Conservation (phyloP, 2,329 filamentous ascomycete genomes). For the Neoascochyta sp. region DNA sequence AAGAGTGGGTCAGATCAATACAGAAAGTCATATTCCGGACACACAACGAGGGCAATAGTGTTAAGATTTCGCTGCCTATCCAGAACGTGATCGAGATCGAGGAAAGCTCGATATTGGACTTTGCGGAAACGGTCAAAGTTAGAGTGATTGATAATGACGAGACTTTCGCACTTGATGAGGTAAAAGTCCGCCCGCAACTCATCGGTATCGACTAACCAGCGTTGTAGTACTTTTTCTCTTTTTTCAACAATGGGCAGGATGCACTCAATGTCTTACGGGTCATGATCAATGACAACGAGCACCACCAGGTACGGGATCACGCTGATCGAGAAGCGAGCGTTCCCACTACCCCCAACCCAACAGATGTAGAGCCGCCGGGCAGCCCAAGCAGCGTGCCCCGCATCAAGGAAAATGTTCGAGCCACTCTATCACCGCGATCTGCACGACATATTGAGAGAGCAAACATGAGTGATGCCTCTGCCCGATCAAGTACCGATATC, state of each 20-base stretch:
- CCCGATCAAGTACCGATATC: conserved; percentile 39
- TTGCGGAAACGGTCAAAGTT: conserved; percentile 91
- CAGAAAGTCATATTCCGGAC: conserved; percentile 94
- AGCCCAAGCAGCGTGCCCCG: conserved; percentile 22
- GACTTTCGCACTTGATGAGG: conserved; percentile 92
- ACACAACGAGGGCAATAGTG: conserved; percentile 93
- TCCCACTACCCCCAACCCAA: conserved; percentile 12
- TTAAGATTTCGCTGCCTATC: conserved; percentile 90
- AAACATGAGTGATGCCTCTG: conserved; percentile 44
- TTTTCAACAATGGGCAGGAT: conserved; percentile 81
- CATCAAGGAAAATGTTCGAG: conserved; percentile 41
- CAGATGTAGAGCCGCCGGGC: conserved; percentile 10
- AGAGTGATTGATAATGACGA: conserved; percentile 90
- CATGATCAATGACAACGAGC: conserved; percentile 63
- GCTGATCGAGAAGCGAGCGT: conserved; percentile 11
- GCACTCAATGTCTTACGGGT: conserved; percentile 74
- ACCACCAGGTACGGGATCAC: conserved; percentile 21
- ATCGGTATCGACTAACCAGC: no score
- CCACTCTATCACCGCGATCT: conserved; percentile 44
- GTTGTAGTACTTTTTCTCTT: conserved; percentile 85
- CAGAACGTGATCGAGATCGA: conserved; percentile 89
- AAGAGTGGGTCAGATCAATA: conserved; percentile 92
- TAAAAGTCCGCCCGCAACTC: no score
- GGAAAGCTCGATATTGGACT: conserved; percentile 83
- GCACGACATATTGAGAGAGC: conserved; percentile 29